A percentile compares a stretch with the other conserved stretches of the same genome.
phyloP scores from a whole-genome alignment of 2,329 filamentous ascomycete species.

The Akanthomyces lecanii region DNA sequence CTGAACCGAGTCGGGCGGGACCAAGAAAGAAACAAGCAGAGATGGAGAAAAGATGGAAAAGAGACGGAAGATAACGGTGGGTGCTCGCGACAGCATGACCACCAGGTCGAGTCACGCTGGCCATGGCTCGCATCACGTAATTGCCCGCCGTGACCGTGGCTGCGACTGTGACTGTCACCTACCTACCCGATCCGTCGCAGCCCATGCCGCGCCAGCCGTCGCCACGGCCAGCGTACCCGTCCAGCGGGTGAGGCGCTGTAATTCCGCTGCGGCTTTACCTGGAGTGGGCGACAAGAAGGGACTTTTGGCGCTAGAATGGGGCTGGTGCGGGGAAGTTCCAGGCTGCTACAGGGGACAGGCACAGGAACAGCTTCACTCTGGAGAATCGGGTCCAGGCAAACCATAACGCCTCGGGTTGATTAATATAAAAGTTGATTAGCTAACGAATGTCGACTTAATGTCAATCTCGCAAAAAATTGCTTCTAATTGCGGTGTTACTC shows the following conservation, averaged over 20 bases:
- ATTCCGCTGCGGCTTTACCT: not conserved
- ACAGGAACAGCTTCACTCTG: too few species aligned
- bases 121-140: constrained; percentile 8
- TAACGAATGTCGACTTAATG: too few species aligned
- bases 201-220: not conserved
- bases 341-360: not conserved
- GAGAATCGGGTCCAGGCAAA: too few species aligned
- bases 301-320: not conserved
- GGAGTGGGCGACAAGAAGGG: not conserved
- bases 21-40: not conserved
- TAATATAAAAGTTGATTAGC: too few species aligned
- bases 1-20: too few species aligned
- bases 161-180: not conserved
- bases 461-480: too few species aligned
- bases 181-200: constrained; percentile 5
- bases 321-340: not conserved
- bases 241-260: constrained; percentile 7
- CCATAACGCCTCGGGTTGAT: too few species aligned
- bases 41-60: not conserved
- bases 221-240: constrained; percentile 7
- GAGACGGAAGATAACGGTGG: not conserved
- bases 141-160: not conserved
- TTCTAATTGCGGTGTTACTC: too few species aligned
- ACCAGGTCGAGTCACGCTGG: not conserved
- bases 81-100: not conserved